Base-by-base conservation (phyloP, 2,329 filamentous ascomycete species). In the Bretziella fagacearum region DNA sequence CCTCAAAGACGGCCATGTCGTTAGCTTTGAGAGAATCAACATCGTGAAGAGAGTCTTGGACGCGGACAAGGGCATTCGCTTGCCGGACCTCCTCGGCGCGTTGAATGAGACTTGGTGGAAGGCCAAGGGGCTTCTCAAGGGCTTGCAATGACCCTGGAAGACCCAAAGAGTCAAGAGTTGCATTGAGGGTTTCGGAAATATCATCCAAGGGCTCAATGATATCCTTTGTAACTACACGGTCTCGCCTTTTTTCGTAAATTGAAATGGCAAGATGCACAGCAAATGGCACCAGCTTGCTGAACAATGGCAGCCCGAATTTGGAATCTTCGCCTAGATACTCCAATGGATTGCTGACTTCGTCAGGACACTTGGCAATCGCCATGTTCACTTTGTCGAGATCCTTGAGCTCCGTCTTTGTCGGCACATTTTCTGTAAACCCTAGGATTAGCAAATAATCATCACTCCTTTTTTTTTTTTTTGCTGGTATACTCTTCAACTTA, bases 31-130 rank as follows among this genome's bases (percentile, higher is more conserved):
- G 66, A 60, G 89, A 94, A 42, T 87, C 80, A 1, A 87, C 93
- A 53, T 96, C 89, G 4, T 83, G 79, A 52, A 96, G 84, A 4
- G 84, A 85, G 46, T 78, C 74, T 45, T 83, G 75, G 0, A 96
- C 65, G 23, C 83, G 71, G 48, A 81, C 77, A 26, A 94, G 67
- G 0, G 85, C 89, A 56, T 94, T 86, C 48, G 87, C 83, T 59
- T 96, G 89, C 17, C 87, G 74, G 42, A 98, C 81, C 58, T 96
- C 91, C 58, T 96, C 89, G 0, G 89, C 89, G 55, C 95, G 91
- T 18, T 91, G 84, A 2, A 86, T 74, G 2, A 98, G 64, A 13
- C 77, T 83, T 0, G 85, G 84, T 0, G 91, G 91, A 3, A 98
- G 63, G 0, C 91, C 91, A 0, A 98, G 69, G 0, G 91, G 91